These are phyloP conservation scores for Toxicodendron radicans DNA, from an alignment of 345 rosid species.

Conservation along the genomic window DNA sequence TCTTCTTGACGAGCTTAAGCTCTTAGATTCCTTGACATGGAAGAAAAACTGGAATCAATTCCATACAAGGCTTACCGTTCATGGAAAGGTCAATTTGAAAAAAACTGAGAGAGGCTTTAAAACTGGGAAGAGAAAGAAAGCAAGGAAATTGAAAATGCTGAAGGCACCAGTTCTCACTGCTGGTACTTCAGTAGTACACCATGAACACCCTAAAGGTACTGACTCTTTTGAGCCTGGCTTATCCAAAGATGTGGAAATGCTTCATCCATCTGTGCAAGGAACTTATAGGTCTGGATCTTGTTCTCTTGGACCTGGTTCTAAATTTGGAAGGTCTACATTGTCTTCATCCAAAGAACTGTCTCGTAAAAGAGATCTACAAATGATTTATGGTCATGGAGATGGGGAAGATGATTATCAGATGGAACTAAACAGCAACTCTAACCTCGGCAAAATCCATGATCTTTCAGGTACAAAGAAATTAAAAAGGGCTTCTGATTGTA, in stretches of 20 bases:
- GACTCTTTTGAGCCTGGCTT: constrained; percentile 16
- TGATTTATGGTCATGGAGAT: constrained; percentile 22
- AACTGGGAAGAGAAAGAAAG: constrained; percentile 38
- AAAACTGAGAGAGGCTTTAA: constrained; percentile 21
- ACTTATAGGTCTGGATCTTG: constrained; percentile 13
- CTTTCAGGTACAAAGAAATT: constrained; percentile 30
- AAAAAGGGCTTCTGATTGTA: constrained; percentile 19
- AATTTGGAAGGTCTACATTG: constrained; percentile 14
- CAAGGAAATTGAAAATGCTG: constrained; percentile 23
- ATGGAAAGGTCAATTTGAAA: constrained; percentile 26
- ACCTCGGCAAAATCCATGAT: constrained; percentile 12
- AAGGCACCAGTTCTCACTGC: constrained; percentile 18
- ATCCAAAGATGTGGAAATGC: constrained; percentile 24
- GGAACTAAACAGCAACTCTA: constrained; percentile 5
- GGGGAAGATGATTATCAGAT: constrained; percentile 9
- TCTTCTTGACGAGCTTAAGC: constrained; percentile 61
- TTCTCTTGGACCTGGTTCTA: constrained; percentile 16
- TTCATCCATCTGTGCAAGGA: constrained; percentile 21
- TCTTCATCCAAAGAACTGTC: constrained; percentile 25
- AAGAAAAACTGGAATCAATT: constrained; percentile 32
- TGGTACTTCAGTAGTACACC: constrained; percentile 14
- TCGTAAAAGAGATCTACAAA: constrained; percentile 32
- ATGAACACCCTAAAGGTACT: constrained; percentile 1
- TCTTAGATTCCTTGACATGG: constrained; percentile 47
- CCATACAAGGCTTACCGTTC: constrained; percentile 20